Evolutionary conservation across 1,139 yeast genomes (phyloP).

Genomic region (Saccharomycopsis phalli): DNA sequence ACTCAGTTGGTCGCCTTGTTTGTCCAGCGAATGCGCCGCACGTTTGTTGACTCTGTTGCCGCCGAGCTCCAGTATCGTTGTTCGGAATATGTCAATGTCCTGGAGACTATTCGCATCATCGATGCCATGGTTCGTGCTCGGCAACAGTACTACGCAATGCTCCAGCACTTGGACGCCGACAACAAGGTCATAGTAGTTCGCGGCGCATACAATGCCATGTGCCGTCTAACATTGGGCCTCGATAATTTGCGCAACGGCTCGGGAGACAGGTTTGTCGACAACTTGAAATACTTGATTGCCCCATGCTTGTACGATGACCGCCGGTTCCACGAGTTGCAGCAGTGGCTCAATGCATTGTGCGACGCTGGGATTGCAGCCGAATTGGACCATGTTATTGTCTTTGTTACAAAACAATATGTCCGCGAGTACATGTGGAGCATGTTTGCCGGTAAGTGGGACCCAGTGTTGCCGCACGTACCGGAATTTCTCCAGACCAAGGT

Average conservation of each 20-base stretch:
- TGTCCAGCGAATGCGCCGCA: neutral
- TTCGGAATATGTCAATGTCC: neutral
- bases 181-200: no score
- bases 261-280: neutral
- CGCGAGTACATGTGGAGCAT: neutral
- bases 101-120: constrained; percentile 1
- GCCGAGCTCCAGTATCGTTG: neutral
- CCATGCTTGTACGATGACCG: neutral
- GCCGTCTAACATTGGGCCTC: neutral
- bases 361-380: no score
- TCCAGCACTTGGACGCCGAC: neutral
- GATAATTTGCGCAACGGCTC: no score
- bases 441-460: constrained; percentile 6
- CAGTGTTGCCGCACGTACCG: neutral
- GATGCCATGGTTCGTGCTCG: neutral
- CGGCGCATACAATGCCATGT: constrained; percentile 1
- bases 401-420: neutral
- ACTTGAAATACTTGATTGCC: constrained; percentile 1
- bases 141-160: neutral
- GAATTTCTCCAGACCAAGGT: neutral
- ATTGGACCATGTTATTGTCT: no score
- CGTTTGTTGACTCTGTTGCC: neutral
- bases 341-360: neutral
- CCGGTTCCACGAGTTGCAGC: neutral
- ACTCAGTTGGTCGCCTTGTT: constrained; percentile 2